Evolutionary conservation across 2,329 filamentous ascomycete genomes (phyloP), one percentile per base, ranked within the genome.

Genomic region (Ascomycota sp.): DNA sequence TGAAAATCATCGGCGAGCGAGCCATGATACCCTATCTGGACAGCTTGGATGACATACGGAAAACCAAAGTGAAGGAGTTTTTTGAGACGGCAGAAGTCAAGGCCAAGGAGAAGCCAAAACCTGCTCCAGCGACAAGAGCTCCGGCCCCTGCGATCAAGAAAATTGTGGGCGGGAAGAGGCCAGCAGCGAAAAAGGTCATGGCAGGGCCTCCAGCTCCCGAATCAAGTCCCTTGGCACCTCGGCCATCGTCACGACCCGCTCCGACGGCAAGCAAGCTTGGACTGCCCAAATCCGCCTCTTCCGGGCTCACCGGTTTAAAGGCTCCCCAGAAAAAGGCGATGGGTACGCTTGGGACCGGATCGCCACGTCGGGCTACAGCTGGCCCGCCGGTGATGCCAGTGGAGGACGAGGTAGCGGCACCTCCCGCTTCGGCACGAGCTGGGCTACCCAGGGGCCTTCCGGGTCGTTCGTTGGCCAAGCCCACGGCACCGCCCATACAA

Each of bases 1-100:
- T 93, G 89, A 98, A 95, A 59, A 95, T 98, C 36, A 80, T 95
- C 59, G 86, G 89, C 30, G 91, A 98, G 54, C 72, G 89, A 37
- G 80, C 80, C 34, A 98, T 98, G 89, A 82, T 78, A 30, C 77
- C 81, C 7, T 79, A 92, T 50, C 59, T 98, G 11, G 86, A 93
- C 41, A 82, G 82, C 3, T 62, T 98, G 3, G 89, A 98, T 49
- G 89, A 98, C 21, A 95, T 95, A 43, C 72, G 84, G 39, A 95
- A 92, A 58, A 78, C 66, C 40, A 98, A 93, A 54, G 79, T 95
- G 51, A 93, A 91, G 58, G 89, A 98, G 52, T 95, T 72, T 51
- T 79, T 74, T 38, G 79, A 86, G 36, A 64, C 67, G 1, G 58
- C 58, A 10, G 56, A 59, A 39, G 58, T 61, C 9, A 61, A 60